Conservation (phyloP, 768 basidiomycete genomes). For the Leccinum arenicola region DNA sequence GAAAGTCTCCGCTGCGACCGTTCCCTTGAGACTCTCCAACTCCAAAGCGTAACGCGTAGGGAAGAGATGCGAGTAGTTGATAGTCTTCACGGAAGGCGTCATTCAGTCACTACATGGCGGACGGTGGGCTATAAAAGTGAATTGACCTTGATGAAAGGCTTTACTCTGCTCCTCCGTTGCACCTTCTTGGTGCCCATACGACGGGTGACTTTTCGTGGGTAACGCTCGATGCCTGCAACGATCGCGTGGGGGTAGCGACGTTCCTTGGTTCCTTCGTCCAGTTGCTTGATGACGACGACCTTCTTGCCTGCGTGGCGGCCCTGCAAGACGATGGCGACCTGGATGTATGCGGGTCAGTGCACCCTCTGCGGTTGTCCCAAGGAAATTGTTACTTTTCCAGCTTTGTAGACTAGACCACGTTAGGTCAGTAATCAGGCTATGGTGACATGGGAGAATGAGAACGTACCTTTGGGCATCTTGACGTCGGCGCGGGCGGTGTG, state of each 20-base stretch:
- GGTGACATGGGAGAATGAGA: not conserved
- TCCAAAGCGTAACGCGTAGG: constrained; percentile 99
- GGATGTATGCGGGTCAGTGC: constrained; percentile 3
- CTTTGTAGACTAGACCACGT: constrained; percentile 74
- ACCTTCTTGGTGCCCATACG: constrained; percentile 97
- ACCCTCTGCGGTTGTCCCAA: not conserved
- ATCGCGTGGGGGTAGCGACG: constrained; percentile 97
- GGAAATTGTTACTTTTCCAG: constrained; percentile 69
- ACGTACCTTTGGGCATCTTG: constrained; percentile 43
- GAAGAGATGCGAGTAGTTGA: constrained; percentile 99
- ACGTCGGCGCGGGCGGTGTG: constrained; percentile 31
- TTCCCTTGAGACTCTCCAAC: constrained; percentile 90
- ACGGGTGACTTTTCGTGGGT: constrained; percentile 96
- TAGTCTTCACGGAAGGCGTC: constrained; percentile 44
- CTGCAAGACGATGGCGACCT: constrained; percentile 97
- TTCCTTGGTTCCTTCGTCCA: constrained; percentile 96
- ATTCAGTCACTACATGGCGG: not conserved
- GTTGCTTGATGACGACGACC: constrained; percentile 97
- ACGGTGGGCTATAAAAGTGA: not conserved
- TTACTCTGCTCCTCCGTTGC: constrained; percentile 90
- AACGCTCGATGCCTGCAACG: constrained; percentile 97
- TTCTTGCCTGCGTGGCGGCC: constrained; percentile 99
- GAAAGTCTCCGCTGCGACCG: constrained; percentile 85
- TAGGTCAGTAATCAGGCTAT: constrained; percentile 12
- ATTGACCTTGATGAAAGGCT: constrained; percentile 98